A percentile compares a stretch with the other conserved stretches of the same genome.
These are phyloP conservation scores for Camptophora hylomeconis DNA, from an alignment of 2,329 filamentous ascomycete genomes.

Conservation along the genomic window DNA sequence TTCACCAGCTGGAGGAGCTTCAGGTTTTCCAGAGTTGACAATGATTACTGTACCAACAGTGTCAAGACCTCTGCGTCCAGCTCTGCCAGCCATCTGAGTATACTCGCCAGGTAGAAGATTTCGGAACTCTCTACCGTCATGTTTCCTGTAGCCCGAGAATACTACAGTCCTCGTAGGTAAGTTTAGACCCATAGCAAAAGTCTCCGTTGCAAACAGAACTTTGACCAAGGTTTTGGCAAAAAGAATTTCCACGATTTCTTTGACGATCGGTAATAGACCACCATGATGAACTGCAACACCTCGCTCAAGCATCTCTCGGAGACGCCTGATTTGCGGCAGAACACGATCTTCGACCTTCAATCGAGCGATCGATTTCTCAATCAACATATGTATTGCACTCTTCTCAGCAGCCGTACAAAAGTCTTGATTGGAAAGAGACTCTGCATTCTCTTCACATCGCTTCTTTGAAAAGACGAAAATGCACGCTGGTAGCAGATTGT, in stretches of 20 bases:
- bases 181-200: constrained; percentile 96
- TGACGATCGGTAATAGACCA: constrained; percentile 86
- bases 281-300: constrained; percentile 96
- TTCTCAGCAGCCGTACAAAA: constrained; percentile 90
- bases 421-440: constrained; percentile 87
- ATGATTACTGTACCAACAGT: constrained; percentile 90
- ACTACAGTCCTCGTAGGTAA: constrained; percentile 91
- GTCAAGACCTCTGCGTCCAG: constrained; percentile 83
- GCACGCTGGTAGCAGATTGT: constrained; percentile 76
- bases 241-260: constrained; percentile 92
- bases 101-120: constrained; percentile 91
- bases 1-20: constrained; percentile 73
- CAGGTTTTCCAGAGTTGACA: constrained; percentile 65
- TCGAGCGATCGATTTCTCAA: constrained; percentile 85
- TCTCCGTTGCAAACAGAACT: constrained; percentile 93
- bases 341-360: constrained; percentile 79
- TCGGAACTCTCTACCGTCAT: constrained; percentile 83
- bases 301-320: constrained; percentile 71
- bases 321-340: constrained; percentile 80
- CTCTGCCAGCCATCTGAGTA: constrained; percentile 95
- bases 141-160: constrained; percentile 93
- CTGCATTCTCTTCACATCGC: constrained; percentile 90
- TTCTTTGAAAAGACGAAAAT: constrained; percentile 99
- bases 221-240: constrained; percentile 94
- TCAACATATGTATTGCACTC: constrained; percentile 93